These are phyloP conservation scores for Tylopilus subfusipes DNA, from an alignment of 768 basidiomycete genomes.

Conservation along the genomic window DNA sequence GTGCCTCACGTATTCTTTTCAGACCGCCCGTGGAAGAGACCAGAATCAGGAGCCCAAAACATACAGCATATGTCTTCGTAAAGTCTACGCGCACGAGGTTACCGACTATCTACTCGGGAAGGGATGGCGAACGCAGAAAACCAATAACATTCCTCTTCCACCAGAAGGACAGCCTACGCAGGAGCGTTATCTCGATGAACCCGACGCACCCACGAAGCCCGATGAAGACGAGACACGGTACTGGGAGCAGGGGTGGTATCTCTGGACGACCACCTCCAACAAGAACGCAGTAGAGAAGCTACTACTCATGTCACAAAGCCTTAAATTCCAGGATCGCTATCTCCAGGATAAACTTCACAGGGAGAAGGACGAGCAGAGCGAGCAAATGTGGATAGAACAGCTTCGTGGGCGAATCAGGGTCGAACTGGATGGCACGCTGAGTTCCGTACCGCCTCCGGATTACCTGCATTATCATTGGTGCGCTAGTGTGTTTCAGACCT, in stretches of 20 bases:
- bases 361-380: conserved; percentile 52
- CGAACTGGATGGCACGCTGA: conserved; percentile 30
- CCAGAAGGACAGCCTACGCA: conserved; percentile 55
- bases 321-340: conserved; percentile 44
- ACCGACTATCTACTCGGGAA: conserved; percentile 42
- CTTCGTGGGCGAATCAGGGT: conserved; percentile 21
- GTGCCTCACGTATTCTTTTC: conserved; percentile 61
- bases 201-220: conserved; percentile 14
- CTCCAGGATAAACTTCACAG: conserved; percentile 32
- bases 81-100: conserved; percentile 67
- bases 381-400: conserved; percentile 38
- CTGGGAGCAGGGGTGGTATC: conserved; percentile 76
- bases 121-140: conserved; percentile 40
- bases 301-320: conserved; percentile 54
- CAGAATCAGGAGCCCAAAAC: conserved; percentile 51
- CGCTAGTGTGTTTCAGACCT: conserved; percentile 26
- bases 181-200: conserved; percentile 9
- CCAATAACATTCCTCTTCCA: conserved; percentile 58
- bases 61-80: conserved; percentile 59
- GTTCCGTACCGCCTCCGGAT: conserved; percentile 19
- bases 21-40: conserved; percentile 51
- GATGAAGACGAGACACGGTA: conserved; percentile 42
- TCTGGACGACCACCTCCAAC: conserved; percentile 60
- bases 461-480: conserved; percentile 35
- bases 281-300: conserved; percentile 54